phyloP scores from a whole-genome alignment of 176 grass and related monocot species.

The Triticum aestivum region IWGSC_CS_RefSeq_v2.1 NC_057813.1:389711853-389712352 shows the following conservation, averaged over 20 bases:
- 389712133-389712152: not conserved
- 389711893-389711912: not conserved
- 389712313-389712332: not conserved
- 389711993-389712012: not conserved
- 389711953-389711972: not conserved
- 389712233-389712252: not conserved
- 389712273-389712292: not conserved
- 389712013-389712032: not conserved
- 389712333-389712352: slow-evolving; percentile 5
- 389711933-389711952: not conserved
- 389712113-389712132: not conserved
- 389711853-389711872: not conserved
- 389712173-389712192: not conserved
- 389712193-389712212: not conserved
- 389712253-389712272: not conserved
- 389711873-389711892: not conserved
- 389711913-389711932: not conserved
- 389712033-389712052: not conserved
- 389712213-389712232: not conserved
- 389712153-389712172: not conserved
- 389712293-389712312: not conserved
- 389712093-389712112: not conserved
- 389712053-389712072: not conserved
- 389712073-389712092: not conserved
- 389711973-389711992: not conserved